Evolutionary conservation across 495 filamentous ascomycete species (phyloP).

Genomic region (Penicillium crystallinum): DNA sequence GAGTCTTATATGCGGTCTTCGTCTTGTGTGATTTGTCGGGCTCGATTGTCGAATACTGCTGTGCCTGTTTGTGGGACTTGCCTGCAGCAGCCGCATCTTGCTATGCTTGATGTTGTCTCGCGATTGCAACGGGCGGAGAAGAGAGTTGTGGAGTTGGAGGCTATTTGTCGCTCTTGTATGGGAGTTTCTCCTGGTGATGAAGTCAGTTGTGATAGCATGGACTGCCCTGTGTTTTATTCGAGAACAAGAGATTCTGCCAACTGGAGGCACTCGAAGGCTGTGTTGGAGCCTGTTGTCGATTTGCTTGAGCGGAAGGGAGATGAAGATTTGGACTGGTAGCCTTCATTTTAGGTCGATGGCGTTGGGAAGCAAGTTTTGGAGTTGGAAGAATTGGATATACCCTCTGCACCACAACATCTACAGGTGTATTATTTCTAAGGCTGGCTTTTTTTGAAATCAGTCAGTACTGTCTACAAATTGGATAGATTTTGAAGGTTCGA

Average conservation of each 20-base stretch:
- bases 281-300: conserved; percentile 52
- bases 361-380: background rate
- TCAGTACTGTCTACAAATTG: too few species aligned
- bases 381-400: conserved; percentile 4
- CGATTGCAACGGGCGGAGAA: conserved; percentile 60
- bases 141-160: conserved; percentile 59
- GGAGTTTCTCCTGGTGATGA: conserved; percentile 66
- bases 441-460: background rate
- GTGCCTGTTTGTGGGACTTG: conserved; percentile 61
- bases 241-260: conserved; percentile 63
- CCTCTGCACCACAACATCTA: background rate
- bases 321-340: conserved; percentile 42
- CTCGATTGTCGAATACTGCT: conserved; percentile 52
- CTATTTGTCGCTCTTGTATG: conserved; percentile 78
- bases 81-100: conserved; percentile 45
- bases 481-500: too few species aligned
- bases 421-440: background rate
- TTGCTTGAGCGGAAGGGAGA: conserved; percentile 47
- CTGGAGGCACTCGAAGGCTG: conserved; percentile 52
- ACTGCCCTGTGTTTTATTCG: conserved; percentile 91
- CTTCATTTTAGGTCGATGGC: conserved; percentile 2
- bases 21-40: conserved; percentile 70
- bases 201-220: conserved; percentile 79
- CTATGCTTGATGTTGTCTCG: conserved; percentile 56
- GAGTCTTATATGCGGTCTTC: conserved; percentile 84